These are phyloP conservation scores for Brasenia schreberi DNA, from an alignment of 164 flowering plant genomes.

Conservation along the genomic window DNA sequence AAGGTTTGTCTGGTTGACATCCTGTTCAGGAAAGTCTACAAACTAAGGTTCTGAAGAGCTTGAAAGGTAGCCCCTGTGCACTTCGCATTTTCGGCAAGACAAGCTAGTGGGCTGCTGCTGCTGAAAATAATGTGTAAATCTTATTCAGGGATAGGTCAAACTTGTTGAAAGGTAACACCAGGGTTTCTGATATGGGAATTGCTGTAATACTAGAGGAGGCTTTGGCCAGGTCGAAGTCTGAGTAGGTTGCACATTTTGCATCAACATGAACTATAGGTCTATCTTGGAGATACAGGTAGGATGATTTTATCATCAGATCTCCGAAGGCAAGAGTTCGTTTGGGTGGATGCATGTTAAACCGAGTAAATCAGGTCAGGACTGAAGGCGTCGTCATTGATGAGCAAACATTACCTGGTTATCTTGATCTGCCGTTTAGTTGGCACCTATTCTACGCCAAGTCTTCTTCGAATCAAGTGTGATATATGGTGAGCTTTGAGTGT, in stretches of 20 bases:
- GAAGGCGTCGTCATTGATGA: background rate
- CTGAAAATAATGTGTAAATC: conserved; percentile 5
- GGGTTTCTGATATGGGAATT: conserved; percentile 13
- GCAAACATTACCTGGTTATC: background rate
- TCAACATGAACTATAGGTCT: background rate
- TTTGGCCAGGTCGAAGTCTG: conserved; percentile 1
- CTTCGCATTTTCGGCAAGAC: conserved; percentile 5
- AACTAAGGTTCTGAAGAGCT: background rate
- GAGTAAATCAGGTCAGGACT: background rate
- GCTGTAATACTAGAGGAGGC: conserved; percentile 14
- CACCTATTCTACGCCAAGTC: background rate
- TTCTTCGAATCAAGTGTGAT: background rate
- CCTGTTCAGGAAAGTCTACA: background rate
- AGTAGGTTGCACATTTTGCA: background rate
- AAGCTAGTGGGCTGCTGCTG: background rate
- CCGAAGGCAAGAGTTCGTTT: background rate
- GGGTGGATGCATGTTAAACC: background rate
- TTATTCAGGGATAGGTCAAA: conserved; percentile 7
- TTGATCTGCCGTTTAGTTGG: background rate
- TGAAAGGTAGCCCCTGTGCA: conserved; percentile 3
- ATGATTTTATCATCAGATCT: background rate
- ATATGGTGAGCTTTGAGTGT: background rate
- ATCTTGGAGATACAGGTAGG: background rate
- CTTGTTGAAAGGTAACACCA: conserved; percentile 4
- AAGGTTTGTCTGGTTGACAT: background rate